Percentiles rank a stretch among this genome's conserved stretches.
Conservation (phyloP, 139 green algal species). For the Micractinium sp. region DNA sequence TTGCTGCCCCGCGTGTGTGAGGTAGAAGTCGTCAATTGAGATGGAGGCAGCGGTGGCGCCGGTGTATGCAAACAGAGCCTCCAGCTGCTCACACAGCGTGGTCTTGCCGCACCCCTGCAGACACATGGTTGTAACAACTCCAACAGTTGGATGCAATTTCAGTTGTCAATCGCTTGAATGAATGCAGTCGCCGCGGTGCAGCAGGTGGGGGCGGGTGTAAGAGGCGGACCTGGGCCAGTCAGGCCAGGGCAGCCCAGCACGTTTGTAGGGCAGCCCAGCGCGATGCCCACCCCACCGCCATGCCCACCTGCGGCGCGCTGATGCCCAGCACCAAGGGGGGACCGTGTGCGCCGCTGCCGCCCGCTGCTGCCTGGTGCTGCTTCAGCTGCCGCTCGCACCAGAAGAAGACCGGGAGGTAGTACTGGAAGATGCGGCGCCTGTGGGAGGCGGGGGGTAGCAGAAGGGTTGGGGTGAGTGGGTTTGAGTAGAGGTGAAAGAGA, state of each 20-base stretch:
- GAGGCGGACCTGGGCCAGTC: background rate
- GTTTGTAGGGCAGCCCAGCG: too few relatives aligned
- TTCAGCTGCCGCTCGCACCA: conserved; percentile 78
- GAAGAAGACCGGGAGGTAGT: conserved; percentile 94
- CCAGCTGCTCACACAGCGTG: conserved; percentile 92
- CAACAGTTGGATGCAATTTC: too few relatives aligned
- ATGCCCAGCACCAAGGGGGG: conserved; percentile 88
- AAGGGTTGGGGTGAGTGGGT: background rate
- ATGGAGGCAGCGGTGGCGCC: conserved; percentile 74
- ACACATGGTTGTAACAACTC: too few relatives aligned
- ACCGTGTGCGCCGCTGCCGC: background rate
- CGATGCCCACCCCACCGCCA: too few relatives aligned
- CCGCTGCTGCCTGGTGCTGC: conserved; percentile 50
- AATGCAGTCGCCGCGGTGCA: background rate
- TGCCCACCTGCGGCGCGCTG: conserved; percentile 78
- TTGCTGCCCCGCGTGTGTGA: conserved; percentile 71
- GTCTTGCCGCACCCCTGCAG: conserved; percentile 96
- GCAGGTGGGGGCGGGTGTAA: background rate
- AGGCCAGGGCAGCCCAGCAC: background rate
- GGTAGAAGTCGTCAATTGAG: conserved; percentile 99
- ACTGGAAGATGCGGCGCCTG: conserved; percentile 88
- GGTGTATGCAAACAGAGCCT: conserved; percentile 75
- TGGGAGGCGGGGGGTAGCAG: background rate
- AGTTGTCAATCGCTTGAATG: too few relatives aligned
- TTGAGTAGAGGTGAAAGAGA: too few relatives aligned